Evolutionary conservation across 2,329 filamentous ascomycete species (phyloP), one percentile per base, ranked within the genome.

Genomic region (Ceratocystis variospora): DNA sequence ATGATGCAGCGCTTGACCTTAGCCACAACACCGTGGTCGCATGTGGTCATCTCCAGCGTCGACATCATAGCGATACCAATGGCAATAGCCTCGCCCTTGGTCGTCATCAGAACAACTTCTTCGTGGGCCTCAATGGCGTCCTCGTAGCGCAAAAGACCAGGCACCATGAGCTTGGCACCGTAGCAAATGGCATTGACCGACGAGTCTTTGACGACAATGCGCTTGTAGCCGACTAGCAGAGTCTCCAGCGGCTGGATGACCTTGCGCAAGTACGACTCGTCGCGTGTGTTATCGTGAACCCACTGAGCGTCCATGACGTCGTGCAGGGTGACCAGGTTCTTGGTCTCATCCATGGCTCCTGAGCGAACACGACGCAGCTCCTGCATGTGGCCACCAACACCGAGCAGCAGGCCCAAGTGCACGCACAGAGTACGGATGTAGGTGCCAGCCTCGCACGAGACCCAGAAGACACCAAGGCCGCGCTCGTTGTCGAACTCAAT

Each of bases 1-100:
- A 99, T 99, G 77, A 99, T 99, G 78, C 92, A 96, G 73, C 94
- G 88, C 87, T 99, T 99, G 76, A 99, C 90, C 83, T 96, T 97
- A 72, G 94, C 94, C 68, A 97, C 93, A 68, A 96, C 91, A 72
- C 94, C 94, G 78, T 99, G 94, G 75, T 97, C 92, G 78, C 94
- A 97, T 44, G 91, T 93, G 37, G 90, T 90, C 78, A 99, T 89
- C 79, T 97, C 94, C 62, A 96, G 91, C 2, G 92, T 96, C 48
- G 91, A 96, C 94, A 99, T 99, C 77, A 96, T 90, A 19, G 94
- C 91, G 73, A 96, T 96, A 73, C 89, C 94, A 69, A 99, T 84
- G 68, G 94, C 94, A 73, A 99, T 96, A 57, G 94, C 94, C 80
- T 99, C 94, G 73, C 94, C 94, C 84, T 99, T 99, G 73, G 94